These are phyloP conservation scores for Penicillium sp. DNA, from an alignment of 2,329 filamentous ascomycete genomes.

Conservation along the genomic window DNA sequence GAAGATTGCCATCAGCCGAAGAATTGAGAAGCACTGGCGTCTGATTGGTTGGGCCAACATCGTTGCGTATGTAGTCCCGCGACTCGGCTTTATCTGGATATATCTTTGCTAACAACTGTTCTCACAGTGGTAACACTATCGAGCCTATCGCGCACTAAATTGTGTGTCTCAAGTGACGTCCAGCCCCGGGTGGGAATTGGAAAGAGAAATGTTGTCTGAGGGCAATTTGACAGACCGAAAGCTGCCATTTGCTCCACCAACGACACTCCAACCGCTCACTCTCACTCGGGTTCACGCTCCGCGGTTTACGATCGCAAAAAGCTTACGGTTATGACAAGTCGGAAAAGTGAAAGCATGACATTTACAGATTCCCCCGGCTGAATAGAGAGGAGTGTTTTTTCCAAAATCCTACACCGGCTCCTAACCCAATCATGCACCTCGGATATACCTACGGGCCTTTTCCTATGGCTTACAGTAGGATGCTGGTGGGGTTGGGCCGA, in stretches of 20 bases:
- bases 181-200: constrained; percentile 17
- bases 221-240: constrained; percentile 13
- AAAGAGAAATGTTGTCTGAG: constrained; percentile 15
- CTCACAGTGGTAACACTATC: constrained; percentile 48
- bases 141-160: constrained; percentile 48
- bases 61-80: constrained; percentile 52
- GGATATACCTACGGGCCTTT: constrained; percentile 7
- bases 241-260: constrained; percentile 7
- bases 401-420: constrained; percentile 20
- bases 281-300: constrained; percentile 23
- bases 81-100: neutral
- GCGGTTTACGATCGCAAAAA: constrained; percentile 27
- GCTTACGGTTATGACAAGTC: constrained; percentile 35
- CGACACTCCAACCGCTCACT: constrained; percentile 19
- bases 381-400: constrained; percentile 33
- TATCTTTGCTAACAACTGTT: constrained; percentile 9
- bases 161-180: constrained; percentile 17
- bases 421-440: constrained; percentile 20
- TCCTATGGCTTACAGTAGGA: neutral
- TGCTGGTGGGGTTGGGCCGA: constrained; percentile 9
- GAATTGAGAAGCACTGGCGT: constrained; percentile 99
- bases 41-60: constrained; percentile 89
- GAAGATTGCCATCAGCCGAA: constrained; percentile 93
- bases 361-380: constrained; percentile 33
- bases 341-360: constrained; percentile 30